These are phyloP conservation scores for Macrophomina tecta DNA, from an alignment of 2,329 filamentous ascomycete genomes.

Conservation along the genomic window DNA sequence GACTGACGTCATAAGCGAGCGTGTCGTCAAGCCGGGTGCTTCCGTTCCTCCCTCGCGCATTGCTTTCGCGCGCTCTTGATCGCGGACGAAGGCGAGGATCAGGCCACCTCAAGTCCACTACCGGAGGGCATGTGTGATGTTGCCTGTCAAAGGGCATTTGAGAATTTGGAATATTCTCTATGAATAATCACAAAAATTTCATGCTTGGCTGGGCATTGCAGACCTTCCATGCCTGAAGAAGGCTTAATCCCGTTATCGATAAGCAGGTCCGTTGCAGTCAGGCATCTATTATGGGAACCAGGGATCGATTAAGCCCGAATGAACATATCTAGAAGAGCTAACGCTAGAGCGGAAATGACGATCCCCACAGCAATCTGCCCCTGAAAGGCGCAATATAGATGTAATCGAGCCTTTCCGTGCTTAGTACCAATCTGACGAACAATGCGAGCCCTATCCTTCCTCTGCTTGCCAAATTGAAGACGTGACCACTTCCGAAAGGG, in stretches of 20 bases:
- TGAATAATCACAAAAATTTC: not conserved
- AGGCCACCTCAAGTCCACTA: not conserved
- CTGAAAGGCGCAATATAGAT: not conserved
- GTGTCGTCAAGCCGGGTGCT: conserved; percentile 5
- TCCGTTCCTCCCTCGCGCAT: not conserved
- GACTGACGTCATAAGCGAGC: conserved; percentile 14
- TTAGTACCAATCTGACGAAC: not conserved
- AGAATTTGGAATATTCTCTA: not conserved
- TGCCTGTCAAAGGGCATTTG: not conserved
- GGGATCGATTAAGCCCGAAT: conserved; percentile 7
- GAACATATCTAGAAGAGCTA: not conserved
- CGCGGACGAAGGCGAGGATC: not conserved
- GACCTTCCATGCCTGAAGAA: not conserved
- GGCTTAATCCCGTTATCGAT: conserved; percentile 18
- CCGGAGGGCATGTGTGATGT: not conserved
- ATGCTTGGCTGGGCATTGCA: not conserved
- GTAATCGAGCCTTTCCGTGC: not conserved
- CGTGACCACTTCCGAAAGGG: not conserved
- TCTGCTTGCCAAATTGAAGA: not conserved
- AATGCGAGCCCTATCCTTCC: not conserved
- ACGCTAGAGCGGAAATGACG: not conserved
- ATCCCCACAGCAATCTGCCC: conserved; percentile 21
- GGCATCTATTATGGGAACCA: conserved; percentile 11
- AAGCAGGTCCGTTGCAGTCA: conserved; percentile 11
- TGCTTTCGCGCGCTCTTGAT: not conserved